Conservation (phyloP, 768 basidiomycete genomes). For the Suillus luteus region DNA sequence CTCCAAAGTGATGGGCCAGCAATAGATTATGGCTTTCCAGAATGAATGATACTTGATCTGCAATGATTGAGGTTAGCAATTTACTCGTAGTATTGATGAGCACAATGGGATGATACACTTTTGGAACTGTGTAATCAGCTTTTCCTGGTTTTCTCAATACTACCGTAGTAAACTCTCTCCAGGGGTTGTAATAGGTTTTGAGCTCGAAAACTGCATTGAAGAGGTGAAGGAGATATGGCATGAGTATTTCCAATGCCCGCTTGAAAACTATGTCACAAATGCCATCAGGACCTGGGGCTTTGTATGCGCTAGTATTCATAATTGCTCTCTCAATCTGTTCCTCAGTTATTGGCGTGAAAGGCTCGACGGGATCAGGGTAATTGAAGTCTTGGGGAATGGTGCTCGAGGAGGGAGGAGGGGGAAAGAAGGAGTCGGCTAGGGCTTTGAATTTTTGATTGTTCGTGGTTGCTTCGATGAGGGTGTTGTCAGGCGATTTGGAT, state of each 20-base stretch:
- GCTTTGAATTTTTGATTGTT: slow-evolving; percentile 27
- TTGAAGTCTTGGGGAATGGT: not conserved
- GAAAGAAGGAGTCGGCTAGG: slow-evolving; percentile 28
- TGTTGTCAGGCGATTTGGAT: not conserved
- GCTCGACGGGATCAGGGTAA: slow-evolving; percentile 3
- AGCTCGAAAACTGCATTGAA: not conserved
- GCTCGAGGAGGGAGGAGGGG: slow-evolving; percentile 12
- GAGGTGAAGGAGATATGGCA: not conserved
- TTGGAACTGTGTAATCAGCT: slow-evolving; percentile 34
- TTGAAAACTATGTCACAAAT: slow-evolving; percentile 24
- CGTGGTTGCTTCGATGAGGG: fast-evolving
- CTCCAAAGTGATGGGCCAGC: slow-evolving; percentile 37
- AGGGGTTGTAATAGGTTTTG: not conserved
- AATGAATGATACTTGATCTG: slow-evolving; percentile 29
- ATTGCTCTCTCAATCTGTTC: slow-evolving; percentile 16
- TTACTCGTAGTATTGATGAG: slow-evolving; percentile 37
- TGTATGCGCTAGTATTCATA: slow-evolving; percentile 16
- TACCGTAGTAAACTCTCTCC: not conserved
- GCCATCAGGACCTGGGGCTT: slow-evolving; percentile 30
- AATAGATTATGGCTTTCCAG: slow-evolving; percentile 37
- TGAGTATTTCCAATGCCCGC: not conserved
- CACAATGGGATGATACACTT: slow-evolving; percentile 40
- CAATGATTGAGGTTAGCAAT: slow-evolving; percentile 26
- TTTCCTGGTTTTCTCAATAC: slow-evolving; percentile 36
- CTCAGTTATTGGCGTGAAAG: slow-evolving; percentile 5